Evolutionary conservation across 192 early-diverging fungal species (phyloP).

Genomic region (Coemansia interrupta): DNA sequence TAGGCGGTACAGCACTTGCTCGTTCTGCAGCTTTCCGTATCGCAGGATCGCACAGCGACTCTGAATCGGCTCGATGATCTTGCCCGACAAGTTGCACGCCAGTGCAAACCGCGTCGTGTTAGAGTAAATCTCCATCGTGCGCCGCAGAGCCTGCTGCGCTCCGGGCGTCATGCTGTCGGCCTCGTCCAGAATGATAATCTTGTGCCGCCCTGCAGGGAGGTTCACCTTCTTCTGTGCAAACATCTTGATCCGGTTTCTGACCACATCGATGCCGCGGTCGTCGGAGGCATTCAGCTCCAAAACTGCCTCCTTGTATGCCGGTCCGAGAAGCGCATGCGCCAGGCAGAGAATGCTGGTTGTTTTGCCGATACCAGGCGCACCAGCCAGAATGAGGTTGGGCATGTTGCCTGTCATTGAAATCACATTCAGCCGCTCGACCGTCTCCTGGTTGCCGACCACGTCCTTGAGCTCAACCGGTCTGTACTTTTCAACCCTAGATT

Average conservation of each 20-base stretch:
- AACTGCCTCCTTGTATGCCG: conserved; percentile 86
- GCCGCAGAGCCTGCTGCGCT: conserved; percentile 94
- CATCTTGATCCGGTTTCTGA: conserved; percentile 93
- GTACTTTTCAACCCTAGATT: conserved; percentile 83
- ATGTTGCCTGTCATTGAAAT: conserved; percentile 92
- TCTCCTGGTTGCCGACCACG: conserved; percentile 93
- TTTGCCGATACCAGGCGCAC: conserved; percentile 95
- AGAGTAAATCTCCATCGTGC: conserved; percentile 98
- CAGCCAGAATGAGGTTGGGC: conserved; percentile 89
- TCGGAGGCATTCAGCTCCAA: conserved; percentile 98
- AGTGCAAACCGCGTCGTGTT: conserved; percentile 93
- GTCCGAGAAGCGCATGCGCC: conserved; percentile 83
- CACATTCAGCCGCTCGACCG: conserved; percentile 74
- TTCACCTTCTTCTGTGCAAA: conserved; percentile 99
- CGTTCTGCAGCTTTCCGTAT: conserved; percentile 73
- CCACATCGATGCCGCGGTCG: conserved; percentile 91
- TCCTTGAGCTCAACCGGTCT: conserved; percentile 79
- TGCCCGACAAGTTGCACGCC: conserved; percentile 93
- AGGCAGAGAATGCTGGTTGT: conserved; percentile 94
- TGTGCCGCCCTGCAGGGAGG: conserved; percentile 78
- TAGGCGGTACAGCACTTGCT: conserved; percentile 76
- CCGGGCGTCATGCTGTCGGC: conserved; percentile 98
- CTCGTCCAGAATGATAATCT: conserved; percentile 94
- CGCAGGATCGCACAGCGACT: conserved; percentile 90
- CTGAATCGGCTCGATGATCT: conserved; percentile 99